Base-by-base conservation (phyloP, 306 rosid species). In the Erythrophleum fordii region DNA sequence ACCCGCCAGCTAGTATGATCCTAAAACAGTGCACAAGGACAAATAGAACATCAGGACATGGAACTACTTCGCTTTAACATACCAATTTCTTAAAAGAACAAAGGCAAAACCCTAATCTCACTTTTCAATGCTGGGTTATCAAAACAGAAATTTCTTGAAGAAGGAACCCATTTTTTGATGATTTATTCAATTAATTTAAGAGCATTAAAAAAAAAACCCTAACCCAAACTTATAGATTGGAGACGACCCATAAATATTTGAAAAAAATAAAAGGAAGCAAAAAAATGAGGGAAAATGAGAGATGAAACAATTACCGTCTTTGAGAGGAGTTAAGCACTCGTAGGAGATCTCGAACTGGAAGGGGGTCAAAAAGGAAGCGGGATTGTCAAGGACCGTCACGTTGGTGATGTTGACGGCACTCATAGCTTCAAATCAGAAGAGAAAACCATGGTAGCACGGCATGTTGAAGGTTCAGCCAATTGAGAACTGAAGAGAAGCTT, bases 281-380 rank as follows among this genome's bases (percentile, higher is more conserved):
- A 14, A 26, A n/a, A 55, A 73, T 18, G 41, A 39, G n/a, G 45
- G 69, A 8, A 64, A 39, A 34, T 29, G 12, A 67, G 12, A 41
- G 53, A 68, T 1, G 2, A 20, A 42, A 68, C 0, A 41, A 11
- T 22, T 80, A 91, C 97, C 94, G 67, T 92, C 95, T 83, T 88
- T 85, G 76, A 90, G 90, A 82, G 97, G 76, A 61, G 94, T 83
- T 83, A 92, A 80, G 44, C 97, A 93, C 87, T 93, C 93, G 76
- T 94, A 94, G 75, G 98, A 94, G 80, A 94, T 91, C 93, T 91
- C 95, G 73, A 94, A 94, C 90, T 94, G 95, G 61, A 92, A 92
- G 0, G 97, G 94, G 64, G 83, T 82, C n/a, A 92, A 86, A 80
- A 93, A 95, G 6, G 92, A 90, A 16, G 92, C 88, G 4, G 93